Base-by-base conservation (phyloP, 345 rosid species). In the Salix purpurea region DNA sequence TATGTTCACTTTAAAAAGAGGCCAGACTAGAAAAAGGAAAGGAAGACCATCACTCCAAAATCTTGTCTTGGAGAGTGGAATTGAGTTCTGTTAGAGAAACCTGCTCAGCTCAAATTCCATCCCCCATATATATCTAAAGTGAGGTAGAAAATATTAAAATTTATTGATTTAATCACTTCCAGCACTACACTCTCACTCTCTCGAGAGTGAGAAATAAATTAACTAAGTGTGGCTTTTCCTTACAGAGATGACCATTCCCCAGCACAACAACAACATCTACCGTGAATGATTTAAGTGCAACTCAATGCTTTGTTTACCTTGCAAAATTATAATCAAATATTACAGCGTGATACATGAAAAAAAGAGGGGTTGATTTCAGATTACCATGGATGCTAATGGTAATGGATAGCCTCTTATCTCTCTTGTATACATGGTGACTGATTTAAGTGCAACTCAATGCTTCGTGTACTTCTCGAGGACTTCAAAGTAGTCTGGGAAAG, bases 401-500 rank as follows among this genome's bases (percentile, higher is more conserved):
- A 66, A 46, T 19, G 42, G 58, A 15, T 42, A 76, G 19, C 28
- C 39, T 30, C 39, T 52, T 56, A 24, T 70, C 69, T 39, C 74
- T 73, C 60, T 44, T 28, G 10, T 54, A 9, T n/a, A 4, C 13
- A 56, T 15, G 34, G 60, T 44, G 26, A 8, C 64, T 4, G 36
- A 7, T 34, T n/a, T 48, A 36, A 23, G 13, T 65, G 77, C 40
- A 4, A 19, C 69, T 88, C 71, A 89, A 56, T 66, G 92, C 88
- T 89, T 89, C 7, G 97, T 84, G 76, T 87, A 84, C 62, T 89
- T 89, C 78, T 91, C 82, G 3, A 96, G 98, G 71, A 92, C 95
- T 79, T 96, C 91, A 61, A 96, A 96, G 85, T 92, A 96, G 84
- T 94, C 92, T 0, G 97, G 99, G 90, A 96, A 96, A 62, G 99